Conservation (phyloP, 768 basidiomycete genomes). For the Agaricus blazei region DNA sequence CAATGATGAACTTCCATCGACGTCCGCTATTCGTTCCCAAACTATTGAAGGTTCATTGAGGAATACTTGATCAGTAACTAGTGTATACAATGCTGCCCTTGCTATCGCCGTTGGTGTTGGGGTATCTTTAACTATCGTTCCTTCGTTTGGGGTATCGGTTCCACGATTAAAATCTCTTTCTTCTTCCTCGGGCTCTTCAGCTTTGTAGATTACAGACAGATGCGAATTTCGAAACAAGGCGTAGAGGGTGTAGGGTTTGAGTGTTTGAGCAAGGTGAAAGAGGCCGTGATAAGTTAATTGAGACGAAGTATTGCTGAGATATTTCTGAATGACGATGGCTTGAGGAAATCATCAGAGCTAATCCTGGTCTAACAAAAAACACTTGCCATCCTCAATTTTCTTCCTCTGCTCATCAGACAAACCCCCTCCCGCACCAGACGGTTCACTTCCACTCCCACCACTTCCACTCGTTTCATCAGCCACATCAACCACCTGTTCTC, state of each 20-base stretch:
- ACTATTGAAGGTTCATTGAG: slow-evolving; percentile 72
- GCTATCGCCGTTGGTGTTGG: slow-evolving; percentile 2
- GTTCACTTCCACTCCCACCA: slow-evolving; percentile 14
- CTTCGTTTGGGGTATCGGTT: slow-evolving; percentile 17
- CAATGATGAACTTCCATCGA: slow-evolving; percentile 71
- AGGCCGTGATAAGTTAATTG: slow-evolving; percentile 88
- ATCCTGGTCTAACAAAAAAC: neutral
- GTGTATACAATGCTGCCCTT: slow-evolving; percentile 57
- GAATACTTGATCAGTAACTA: slow-evolving; percentile 85
- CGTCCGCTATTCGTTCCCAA: slow-evolving; percentile 89
- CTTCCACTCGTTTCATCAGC: slow-evolving; percentile 12
- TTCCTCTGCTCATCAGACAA: slow-evolving; percentile 50
- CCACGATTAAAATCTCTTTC: neutral
- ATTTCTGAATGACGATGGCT: slow-evolving; percentile 67
- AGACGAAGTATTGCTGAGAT: slow-evolving; percentile 67
- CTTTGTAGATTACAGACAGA: slow-evolving; percentile 79
- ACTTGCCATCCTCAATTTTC: slow-evolving; percentile 70
- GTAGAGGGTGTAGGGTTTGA: slow-evolving; percentile 51
- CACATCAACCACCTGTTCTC: slow-evolving; percentile 21
- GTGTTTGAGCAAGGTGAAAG: slow-evolving; percentile 68
- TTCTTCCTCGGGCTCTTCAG: slow-evolving; percentile 2
- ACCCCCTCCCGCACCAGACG: slow-evolving; percentile 19
- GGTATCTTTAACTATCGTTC: neutral
- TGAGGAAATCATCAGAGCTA: neutral
- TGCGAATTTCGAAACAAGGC: slow-evolving; percentile 91